Evolutionary conservation across 139 green algal species (phyloP).

Genomic region (Trebouxia sp.): DNA sequence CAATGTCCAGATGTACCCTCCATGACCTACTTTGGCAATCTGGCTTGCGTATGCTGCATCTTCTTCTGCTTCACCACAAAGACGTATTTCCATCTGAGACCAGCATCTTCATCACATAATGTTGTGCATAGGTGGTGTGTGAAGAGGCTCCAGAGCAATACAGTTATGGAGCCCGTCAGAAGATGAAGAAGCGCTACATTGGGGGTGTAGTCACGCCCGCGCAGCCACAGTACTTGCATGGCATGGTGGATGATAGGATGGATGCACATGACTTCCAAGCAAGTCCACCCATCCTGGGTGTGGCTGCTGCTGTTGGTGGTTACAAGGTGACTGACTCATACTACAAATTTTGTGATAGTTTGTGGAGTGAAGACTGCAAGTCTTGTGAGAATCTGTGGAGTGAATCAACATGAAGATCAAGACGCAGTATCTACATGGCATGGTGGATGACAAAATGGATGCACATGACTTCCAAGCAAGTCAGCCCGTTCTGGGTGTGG

Average conservation of each 20-base stretch:
- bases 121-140: constrained; percentile 49
- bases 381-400: no score
- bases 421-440: no score
- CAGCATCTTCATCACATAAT: neutral
- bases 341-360: neutral
- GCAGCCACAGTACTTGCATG: constrained; percentile 61
- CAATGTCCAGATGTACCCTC: no score
- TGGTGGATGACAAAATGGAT: no score
- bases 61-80: no score
- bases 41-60: constrained; percentile 38
- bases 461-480: no score
- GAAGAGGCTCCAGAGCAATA: constrained; percentile 53
- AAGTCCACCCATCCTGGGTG: constrained; percentile 46
- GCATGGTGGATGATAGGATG: constrained; percentile 32
- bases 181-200: constrained; percentile 68
- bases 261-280: constrained; percentile 35
- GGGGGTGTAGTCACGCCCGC: constrained; percentile 61
- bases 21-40: constrained; percentile 54
- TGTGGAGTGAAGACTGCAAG: neutral
- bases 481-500: constrained; percentile 46
- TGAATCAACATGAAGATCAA: no score
- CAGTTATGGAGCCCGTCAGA: constrained; percentile 45
- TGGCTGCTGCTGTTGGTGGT: constrained; percentile 43
- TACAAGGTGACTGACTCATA: constrained; percentile 41
- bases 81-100: no score